Conservation (phyloP, 768 basidiomycete genomes). For the Nidularia pulvinata region DNA sequence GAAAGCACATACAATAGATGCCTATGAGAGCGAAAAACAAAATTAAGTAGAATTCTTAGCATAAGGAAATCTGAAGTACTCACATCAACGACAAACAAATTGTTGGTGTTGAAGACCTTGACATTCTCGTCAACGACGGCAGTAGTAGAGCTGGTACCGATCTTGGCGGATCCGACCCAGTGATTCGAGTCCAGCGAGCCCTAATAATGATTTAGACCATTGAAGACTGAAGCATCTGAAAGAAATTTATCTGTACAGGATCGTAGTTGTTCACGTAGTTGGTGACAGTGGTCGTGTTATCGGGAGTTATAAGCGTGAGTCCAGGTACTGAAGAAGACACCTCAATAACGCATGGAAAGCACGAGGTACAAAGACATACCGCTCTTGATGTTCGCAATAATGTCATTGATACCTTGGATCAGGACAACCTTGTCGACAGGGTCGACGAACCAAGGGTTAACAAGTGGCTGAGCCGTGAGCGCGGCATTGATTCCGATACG, state of each 20-base stretch:
- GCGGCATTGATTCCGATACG: conserved; percentile 58
- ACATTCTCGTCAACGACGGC: conserved; percentile 58
- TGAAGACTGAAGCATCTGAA: not conserved
- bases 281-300: conserved; percentile 52
- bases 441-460: conserved; percentile 60
- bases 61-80: conserved; percentile 9
- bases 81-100: conserved; percentile 56
- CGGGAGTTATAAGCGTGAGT: conserved; percentile 58
- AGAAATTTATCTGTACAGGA: conserved; percentile 12
- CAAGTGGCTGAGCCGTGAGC: conserved; percentile 43
- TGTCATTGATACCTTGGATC: conserved; percentile 47
- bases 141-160: conserved; percentile 29
- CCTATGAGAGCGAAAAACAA: conserved; percentile 13
- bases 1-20: conserved; percentile 26
- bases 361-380: conserved; percentile 25
- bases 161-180: conserved; percentile 59
- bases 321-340: conserved; percentile 34
- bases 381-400: conserved; percentile 36
- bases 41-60: not conserved
- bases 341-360: not conserved
- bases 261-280: conserved; percentile 46
- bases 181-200: conserved; percentile 57
- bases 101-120: conserved; percentile 49
- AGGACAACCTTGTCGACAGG: conserved; percentile 55
- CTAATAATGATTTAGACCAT: conserved; percentile 8